Base-by-base conservation (phyloP, 306 rosid genomes). In the Pterocarpus macrocarpus region DNA sequence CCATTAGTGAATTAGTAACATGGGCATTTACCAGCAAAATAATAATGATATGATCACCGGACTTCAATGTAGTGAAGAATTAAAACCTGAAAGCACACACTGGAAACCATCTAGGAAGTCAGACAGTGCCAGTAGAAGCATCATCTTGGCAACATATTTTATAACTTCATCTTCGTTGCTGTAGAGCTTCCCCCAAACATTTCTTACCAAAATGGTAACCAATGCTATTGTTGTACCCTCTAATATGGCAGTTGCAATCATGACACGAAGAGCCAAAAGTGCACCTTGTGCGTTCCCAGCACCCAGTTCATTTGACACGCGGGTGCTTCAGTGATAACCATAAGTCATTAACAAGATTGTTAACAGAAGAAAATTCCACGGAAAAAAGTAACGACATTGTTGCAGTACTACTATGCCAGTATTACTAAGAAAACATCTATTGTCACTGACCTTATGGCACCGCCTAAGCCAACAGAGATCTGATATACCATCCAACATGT, bases 21-120 rank as follows among this genome's bases (percentile, higher is more conserved):
- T 13, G 7, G 4, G 45, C 28, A 71, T 38, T 55, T 36, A 57
- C 57, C 33, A 70, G 66, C 35, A 73, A 71, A 12, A 32, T 44
- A 9, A n/a, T 16, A 68, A 8, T 36, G 15, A 33, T 34, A 34
- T 39, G 70, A 79, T 17, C 50, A 7, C 14, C n/a, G 2, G 17
- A 33, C 44, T 75, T 64, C 8, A 2, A 35, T 34, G 50, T 66
- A 59, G 59, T 32, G 41, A 70, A 69, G 79, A 59, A 11, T 35
- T 35, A 38, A 52, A 61, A 90, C 94, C 92, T 85, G 94, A 90
- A 58, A 89, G 92, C 17, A 89, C 92, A 72, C 92, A 87, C 59
- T 90, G 92, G 75, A 89, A 84, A 33, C 94, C 94, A 80, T 90
- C 94, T 28, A 87, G 78, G 91, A 90, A 87, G 39, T 89, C 88